Evolutionary conservation across 345 rosid genomes (phyloP).

Genomic region (Lenwebbia sp.): DNA sequence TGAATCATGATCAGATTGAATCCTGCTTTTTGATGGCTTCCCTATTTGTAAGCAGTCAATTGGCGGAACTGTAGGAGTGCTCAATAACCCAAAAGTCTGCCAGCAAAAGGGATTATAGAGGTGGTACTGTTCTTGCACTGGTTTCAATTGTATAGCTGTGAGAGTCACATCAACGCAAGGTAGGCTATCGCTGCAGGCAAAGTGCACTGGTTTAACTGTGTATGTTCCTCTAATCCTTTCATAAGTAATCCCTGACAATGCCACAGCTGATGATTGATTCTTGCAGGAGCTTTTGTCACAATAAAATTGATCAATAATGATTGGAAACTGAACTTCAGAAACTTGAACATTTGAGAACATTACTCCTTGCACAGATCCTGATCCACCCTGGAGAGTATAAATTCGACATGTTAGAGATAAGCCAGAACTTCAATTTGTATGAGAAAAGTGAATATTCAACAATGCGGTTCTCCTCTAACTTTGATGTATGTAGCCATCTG

Average conservation of each 20-base stretch:
- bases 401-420: constrained; percentile 1
- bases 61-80: constrained; percentile 76
- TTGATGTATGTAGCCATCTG: not conserved
- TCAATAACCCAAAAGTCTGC: constrained; percentile 77
- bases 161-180: constrained; percentile 81
- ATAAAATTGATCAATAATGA: constrained; percentile 83
- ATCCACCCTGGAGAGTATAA: constrained; percentile 66
- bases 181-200: constrained; percentile 84
- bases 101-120: constrained; percentile 87
- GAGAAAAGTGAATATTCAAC: not conserved
- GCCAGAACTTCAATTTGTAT: not conserved
- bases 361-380: constrained; percentile 80
- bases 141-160: constrained; percentile 57
- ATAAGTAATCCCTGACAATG: constrained; percentile 76
- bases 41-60: constrained; percentile 77
- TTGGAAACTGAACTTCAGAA: constrained; percentile 82
- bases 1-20: constrained; percentile 44
- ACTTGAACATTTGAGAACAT: constrained; percentile 91
- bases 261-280: constrained; percentile 79
- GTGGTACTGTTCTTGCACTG: constrained; percentile 60
- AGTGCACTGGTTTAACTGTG: constrained; percentile 80
- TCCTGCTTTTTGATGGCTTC: constrained; percentile 66
- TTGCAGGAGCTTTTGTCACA: constrained; percentile 67
- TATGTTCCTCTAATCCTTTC: constrained; percentile 81
- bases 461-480: not conserved